These are phyloP conservation scores for Bacidia rubella DNA, from an alignment of 495 filamentous ascomycete genomes.

Conservation along the genomic window DNA sequence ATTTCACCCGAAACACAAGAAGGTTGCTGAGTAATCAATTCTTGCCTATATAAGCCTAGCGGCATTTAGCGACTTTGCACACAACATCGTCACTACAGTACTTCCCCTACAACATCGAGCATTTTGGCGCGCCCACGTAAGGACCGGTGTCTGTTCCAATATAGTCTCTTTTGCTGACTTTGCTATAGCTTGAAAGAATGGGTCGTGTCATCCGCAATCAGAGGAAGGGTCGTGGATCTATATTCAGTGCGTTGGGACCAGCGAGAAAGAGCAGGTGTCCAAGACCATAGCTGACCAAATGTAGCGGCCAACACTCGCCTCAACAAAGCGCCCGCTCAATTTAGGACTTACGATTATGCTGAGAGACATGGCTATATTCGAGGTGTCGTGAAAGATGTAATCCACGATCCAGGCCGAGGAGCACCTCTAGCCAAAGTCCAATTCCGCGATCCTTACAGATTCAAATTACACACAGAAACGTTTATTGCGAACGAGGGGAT, in stretches of 20 bases:
- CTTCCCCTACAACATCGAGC: neutral
- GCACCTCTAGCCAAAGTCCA: constrained; percentile 91
- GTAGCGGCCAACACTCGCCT: constrained; percentile 75
- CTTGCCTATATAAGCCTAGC: neutral
- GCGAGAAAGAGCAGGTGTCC: constrained; percentile 19
- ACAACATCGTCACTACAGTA: neutral
- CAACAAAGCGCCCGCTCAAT: constrained; percentile 83
- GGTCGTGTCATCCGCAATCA: constrained; percentile 89
- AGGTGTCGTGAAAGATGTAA: constrained; percentile 94
- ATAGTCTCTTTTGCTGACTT: neutral
- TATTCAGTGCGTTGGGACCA: constrained; percentile 65
- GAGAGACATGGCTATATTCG: constrained; percentile 95
- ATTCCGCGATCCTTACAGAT: constrained; percentile 90
- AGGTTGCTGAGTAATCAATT: neutral
- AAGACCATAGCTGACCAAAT: constrained; percentile 27
- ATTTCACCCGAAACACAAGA: too few species aligned
- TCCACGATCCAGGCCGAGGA: constrained; percentile 97
- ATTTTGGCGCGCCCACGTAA: neutral
- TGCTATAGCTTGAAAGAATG: constrained; percentile 25
- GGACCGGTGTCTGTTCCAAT: too few species aligned
- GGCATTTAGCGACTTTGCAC: neutral
- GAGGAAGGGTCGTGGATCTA: constrained; percentile 95
- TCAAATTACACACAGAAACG: constrained; percentile 81
- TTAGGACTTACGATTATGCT: constrained; percentile 86
- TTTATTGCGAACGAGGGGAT: constrained; percentile 99